phyloP scores from a whole-genome alignment of 371 early-diverging fungal species.

The Entomophthora muscae region DNA sequence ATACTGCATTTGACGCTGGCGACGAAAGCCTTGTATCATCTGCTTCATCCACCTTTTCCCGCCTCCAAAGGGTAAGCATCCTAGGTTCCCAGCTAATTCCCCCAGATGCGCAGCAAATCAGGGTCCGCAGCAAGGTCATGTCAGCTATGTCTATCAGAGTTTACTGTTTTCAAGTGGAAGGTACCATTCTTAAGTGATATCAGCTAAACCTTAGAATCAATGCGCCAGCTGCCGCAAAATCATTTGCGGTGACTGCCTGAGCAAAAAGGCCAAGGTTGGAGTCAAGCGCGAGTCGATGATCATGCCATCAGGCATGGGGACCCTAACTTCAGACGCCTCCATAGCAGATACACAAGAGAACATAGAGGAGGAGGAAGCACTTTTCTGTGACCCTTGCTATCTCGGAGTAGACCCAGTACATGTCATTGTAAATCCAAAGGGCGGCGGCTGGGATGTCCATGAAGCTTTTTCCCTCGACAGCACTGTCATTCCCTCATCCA shows the following conservation, averaged over 20 bases:
- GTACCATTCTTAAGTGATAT: conserved; percentile 6
- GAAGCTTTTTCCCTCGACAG: not conserved
- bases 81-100: not conserved
- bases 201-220: not conserved
- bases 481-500: no score
- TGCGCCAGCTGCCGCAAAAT: conserved; percentile 5
- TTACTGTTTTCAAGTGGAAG: conserved; percentile 14
- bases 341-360: not conserved
- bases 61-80: conserved; percentile 4
- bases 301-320: not conserved
- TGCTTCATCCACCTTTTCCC: not conserved
- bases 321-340: not conserved
- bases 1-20: not conserved
- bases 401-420: conserved; percentile 4
- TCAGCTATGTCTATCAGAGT: conserved; percentile 11
- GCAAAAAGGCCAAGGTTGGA: not conserved
- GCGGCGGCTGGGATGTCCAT: conserved; percentile 9
- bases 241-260: conserved; percentile 7
- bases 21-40: not conserved
- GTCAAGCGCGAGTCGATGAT: not conserved
- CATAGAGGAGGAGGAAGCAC: not conserved
- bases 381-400: conserved; percentile 8
- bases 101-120: not conserved
- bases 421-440: conserved; percentile 2
- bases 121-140: conserved; percentile 8